Evolutionary conservation across 2,329 filamentous ascomycete species (phyloP).

Genomic region (Mollisiaceae sp.): DNA sequence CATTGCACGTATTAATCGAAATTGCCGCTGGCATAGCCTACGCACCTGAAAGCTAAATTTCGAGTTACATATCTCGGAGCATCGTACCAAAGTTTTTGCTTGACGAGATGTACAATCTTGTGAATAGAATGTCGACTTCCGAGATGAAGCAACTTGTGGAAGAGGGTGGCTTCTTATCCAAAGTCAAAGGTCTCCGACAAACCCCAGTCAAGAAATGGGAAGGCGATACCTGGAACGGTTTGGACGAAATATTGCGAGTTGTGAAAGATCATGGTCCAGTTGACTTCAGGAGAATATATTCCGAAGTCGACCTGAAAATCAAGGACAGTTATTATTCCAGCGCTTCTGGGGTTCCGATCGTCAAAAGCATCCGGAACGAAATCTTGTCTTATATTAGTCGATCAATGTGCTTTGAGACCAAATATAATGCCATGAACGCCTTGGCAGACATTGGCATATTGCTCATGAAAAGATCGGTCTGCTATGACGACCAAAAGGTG

Average conservation of each 20-base stretch:
- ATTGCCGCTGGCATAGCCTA: slow-evolving; percentile 19
- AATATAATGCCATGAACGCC: slow-evolving; percentile 26
- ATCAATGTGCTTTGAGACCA: slow-evolving; percentile 23
- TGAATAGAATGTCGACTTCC: slow-evolving; percentile 10
- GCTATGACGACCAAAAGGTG: background rate
- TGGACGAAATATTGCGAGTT: slow-evolving; percentile 24
- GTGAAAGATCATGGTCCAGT: slow-evolving; percentile 21
- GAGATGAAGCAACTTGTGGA: slow-evolving; percentile 16
- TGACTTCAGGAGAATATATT: slow-evolving; percentile 18
- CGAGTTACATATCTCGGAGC: slow-evolving; percentile 13
- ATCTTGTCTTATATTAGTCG: slow-evolving; percentile 17
- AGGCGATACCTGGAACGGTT: slow-evolving; percentile 16
- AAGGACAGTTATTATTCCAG: background rate
- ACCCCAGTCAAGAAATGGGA: slow-evolving; percentile 12
- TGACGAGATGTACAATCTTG: slow-evolving; percentile 14
- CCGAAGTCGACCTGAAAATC: background rate
- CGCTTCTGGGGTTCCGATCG: slow-evolving; percentile 9
- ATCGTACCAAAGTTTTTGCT: slow-evolving; percentile 14
- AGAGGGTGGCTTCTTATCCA: slow-evolving; percentile 24
- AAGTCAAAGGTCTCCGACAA: slow-evolving; percentile 20
- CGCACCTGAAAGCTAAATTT: slow-evolving; percentile 7
- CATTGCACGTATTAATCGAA: slow-evolving; percentile 24
- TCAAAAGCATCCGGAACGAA: slow-evolving; percentile 22
- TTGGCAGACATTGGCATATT: slow-evolving; percentile 20
- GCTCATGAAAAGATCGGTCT: slow-evolving; percentile 10